phyloP scores from a whole-genome alignment of 306 rosid species.

The Quercus variabilis region DNA sequence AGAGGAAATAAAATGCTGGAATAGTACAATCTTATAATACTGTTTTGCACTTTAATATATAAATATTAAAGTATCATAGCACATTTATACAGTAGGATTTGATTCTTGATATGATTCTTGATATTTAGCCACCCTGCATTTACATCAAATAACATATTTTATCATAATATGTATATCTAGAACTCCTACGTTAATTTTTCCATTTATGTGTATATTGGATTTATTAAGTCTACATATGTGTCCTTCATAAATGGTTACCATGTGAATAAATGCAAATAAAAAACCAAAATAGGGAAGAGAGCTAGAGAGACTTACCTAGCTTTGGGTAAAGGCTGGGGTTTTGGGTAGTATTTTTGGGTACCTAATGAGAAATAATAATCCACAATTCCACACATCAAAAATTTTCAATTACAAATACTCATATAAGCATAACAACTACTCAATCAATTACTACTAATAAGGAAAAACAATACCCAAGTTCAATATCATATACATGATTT shows the following conservation, averaged over 20 bases:
- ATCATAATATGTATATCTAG: background rate
- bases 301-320: no score
- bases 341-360: no score
- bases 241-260: background rate
- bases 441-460: no score
- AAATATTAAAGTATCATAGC: background rate
- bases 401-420: no score
- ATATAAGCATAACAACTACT: no score
- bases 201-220: background rate
- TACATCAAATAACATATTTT: conserved; percentile 16
- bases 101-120: conserved; percentile 99
- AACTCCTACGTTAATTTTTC: background rate
- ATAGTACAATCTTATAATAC: background rate
- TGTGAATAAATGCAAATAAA: background rate
- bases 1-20: background rate
- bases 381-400: no score
- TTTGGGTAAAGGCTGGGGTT: no score
- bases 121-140: conserved; percentile 87
- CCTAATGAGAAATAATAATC: no score
- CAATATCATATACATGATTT: no score
- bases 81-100: conserved; percentile 74
- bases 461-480: no score
- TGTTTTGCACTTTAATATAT: background rate
- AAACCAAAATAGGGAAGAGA: background rate
- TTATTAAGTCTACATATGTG: background rate